Percentiles rank a stretch among this genome's conserved stretches.
These are phyloP conservation scores for Amauroascus niger DNA, from an alignment of 2,329 filamentous ascomycete genomes.

Conservation along the genomic window DNA sequence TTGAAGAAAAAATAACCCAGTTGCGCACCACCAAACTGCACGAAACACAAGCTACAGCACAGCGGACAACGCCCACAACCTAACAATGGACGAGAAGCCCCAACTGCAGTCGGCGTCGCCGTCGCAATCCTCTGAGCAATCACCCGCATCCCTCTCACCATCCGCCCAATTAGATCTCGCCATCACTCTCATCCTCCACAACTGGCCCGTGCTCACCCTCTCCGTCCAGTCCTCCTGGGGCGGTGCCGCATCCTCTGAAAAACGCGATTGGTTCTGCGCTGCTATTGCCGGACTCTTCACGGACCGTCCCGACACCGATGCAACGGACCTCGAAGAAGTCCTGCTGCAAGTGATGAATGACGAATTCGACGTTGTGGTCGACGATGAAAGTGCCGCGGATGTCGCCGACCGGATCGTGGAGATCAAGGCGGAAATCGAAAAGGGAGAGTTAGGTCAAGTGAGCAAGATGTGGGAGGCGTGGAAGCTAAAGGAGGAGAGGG, in stretches of 20 bases:
- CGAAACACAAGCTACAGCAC: too few species aligned
- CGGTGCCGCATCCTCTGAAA: constrained; percentile 69
- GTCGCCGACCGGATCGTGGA: constrained; percentile 64
- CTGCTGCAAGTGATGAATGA: constrained; percentile 86
- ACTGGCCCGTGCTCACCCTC: constrained; percentile 80
- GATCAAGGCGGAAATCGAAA: constrained; percentile 53
- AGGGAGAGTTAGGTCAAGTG: constrained; percentile 57
- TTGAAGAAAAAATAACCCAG: too few species aligned
- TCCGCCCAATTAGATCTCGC: constrained; percentile 70
- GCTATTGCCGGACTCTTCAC: constrained; percentile 71
- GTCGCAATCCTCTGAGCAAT: neutral
- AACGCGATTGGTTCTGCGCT: constrained; percentile 93
- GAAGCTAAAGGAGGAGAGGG: constrained; percentile 28
- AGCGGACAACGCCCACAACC: too few species aligned
- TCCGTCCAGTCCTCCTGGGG: constrained; percentile 84
- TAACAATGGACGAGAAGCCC: constrained; percentile 1
- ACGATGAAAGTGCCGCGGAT: constrained; percentile 72
- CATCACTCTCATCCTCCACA: constrained; percentile 72
- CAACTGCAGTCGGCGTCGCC: neutral
- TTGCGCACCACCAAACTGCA: too few species aligned
- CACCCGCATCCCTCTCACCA: constrained; percentile 20
- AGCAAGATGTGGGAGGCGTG: constrained; percentile 48
- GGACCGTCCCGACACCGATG: constrained; percentile 53
- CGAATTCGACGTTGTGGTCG: constrained; percentile 87
- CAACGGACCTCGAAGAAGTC: constrained; percentile 71